Conservation (phyloP, 176 grass and related monocot genomes). For the Oropetium thomaeum region DNA sequence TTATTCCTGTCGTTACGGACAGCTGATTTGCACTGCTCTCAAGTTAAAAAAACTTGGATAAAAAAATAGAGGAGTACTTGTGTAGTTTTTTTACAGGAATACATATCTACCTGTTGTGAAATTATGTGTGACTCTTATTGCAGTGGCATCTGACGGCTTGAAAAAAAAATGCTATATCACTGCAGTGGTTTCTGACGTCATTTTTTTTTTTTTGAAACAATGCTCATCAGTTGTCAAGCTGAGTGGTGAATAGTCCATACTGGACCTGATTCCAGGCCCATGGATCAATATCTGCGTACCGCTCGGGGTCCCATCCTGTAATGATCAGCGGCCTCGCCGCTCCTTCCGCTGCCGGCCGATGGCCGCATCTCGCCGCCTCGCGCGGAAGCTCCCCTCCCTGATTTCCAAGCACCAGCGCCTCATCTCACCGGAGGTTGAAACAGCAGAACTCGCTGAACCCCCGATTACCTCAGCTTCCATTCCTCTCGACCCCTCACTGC, state of each 20-base stretch:
- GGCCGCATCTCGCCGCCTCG: conserved; percentile 54
- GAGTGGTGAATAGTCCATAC: too few species aligned
- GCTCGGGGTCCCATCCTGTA: neutral
- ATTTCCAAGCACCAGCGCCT: conserved; percentile 72
- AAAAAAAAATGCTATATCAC: neutral
- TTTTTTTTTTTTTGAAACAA: too few species aligned
- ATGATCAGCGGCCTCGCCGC: too few species aligned
- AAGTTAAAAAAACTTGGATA: too few species aligned
- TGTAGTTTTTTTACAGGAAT: neutral
- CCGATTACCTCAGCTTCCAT: conserved; percentile 6
- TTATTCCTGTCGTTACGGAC: too few species aligned
- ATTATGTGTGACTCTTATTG: neutral
- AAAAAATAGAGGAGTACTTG: neutral
- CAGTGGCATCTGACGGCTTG: neutral
- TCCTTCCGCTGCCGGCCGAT: conserved; percentile 14
- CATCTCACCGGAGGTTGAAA: conserved; percentile 33
- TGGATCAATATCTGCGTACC: neutral
- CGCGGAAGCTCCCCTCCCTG: conserved; percentile 55
- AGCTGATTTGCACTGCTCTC: too few species aligned
- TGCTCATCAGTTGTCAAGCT: too few species aligned
- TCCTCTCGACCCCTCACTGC: conserved; percentile 38
- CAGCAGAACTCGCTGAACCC: neutral
- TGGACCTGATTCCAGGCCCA: neutral
- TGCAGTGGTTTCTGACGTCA: neutral
- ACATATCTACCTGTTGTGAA: too few species aligned